Percentiles rank a stretch among this genome's conserved stretches.
phyloP scores from a whole-genome alignment of 495 filamentous ascomycete genomes.

The Collariella sp. region DNA sequence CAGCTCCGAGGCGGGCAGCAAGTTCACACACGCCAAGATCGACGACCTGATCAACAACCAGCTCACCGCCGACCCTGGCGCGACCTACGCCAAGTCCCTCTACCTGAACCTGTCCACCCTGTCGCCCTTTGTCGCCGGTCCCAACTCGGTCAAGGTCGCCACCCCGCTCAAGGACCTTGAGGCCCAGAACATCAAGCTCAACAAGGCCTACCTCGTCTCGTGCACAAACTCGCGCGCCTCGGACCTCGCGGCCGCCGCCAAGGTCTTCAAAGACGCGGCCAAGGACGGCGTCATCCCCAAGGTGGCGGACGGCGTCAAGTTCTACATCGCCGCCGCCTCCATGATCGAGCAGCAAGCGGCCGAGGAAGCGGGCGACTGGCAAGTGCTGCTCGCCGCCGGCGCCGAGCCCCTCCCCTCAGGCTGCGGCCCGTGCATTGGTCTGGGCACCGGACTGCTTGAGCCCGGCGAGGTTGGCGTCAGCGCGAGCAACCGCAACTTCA shows the following conservation, averaged over 20 bases:
- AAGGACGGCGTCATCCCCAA: conserved; percentile 53
- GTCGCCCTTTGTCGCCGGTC: conserved; percentile 79
- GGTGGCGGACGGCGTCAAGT: conserved; percentile 68
- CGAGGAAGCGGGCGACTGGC: conserved; percentile 82
- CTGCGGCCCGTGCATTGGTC: conserved; percentile 86
- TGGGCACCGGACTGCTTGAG: conserved; percentile 77
- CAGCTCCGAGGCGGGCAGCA: conserved; percentile 34
- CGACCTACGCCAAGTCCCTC: conserved; percentile 74
- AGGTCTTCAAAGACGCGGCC: conserved; percentile 75
- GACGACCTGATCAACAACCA: conserved; percentile 62
- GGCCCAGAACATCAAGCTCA: conserved; percentile 58
- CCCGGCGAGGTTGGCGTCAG: conserved; percentile 83
- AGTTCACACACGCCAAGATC: conserved; percentile 57
- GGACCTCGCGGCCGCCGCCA: conserved; percentile 74
- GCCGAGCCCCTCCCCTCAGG: conserved; percentile 66
- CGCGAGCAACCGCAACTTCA: conserved; percentile 87
- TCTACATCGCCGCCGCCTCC: conserved; percentile 90
- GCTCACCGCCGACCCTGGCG: conserved; percentile 64
- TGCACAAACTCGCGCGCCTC: conserved; percentile 85
- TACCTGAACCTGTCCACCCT: conserved; percentile 72
- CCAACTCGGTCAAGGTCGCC: conserved; percentile 83
- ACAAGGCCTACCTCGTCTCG: conserved; percentile 85
- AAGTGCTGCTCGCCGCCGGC: conserved; percentile 70
- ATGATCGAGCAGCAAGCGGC: conserved; percentile 67
- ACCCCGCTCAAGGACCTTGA: conserved; percentile 73